Base-by-base conservation (phyloP, 2,329 filamentous ascomycete genomes). In the Leptoxyphium fumago region DNA sequence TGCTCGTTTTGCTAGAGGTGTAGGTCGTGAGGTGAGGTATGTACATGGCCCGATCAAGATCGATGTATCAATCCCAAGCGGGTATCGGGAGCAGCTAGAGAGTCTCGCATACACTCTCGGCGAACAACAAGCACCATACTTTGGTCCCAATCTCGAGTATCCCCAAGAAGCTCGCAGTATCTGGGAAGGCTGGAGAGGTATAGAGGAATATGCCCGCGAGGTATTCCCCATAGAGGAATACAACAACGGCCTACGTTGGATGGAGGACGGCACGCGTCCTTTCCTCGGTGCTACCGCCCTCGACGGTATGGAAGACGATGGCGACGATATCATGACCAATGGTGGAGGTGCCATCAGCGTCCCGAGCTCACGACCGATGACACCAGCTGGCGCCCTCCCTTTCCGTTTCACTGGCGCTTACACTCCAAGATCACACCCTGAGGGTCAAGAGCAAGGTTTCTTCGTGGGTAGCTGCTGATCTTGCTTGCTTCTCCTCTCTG, bases 171-270 rank as follows among this genome's bases (percentile, higher is more conserved):
- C 88, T 1, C 69, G 89, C 48, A 74, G 82, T 53, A 68, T 98
- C 18, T 96, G 91, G 91, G 85, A 94, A 59, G 91, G 87, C 3
- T 86, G 86, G 52, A 74, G 91, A 44, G 84, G 85, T 28, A 74
- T 96, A 53, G 87, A 95, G 60, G 91, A 96, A 64, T 98, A 96
- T 61, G 89, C 89, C 1, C 74, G 84, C 41, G 91, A 96, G 61
- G 87, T 93, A 26, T 96, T 96, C 56, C 85, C 86, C 0, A 74
- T 95, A 10, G 91, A 98, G 63, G 91, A 98, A 65, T 82, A 88
- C 54, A 86, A 87, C 29, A 96, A 96, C 60, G 89, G 89, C 5
- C 67, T 91, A 57, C 85, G 82, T 13, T 98, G 91, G 91, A 96
- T 95, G 89, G 70, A 73, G 59, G 63, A 65, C 50, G 57, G 57